Base-by-base conservation (phyloP, 768 basidiomycete species). In the Psilocybe cubensis region DNA sequence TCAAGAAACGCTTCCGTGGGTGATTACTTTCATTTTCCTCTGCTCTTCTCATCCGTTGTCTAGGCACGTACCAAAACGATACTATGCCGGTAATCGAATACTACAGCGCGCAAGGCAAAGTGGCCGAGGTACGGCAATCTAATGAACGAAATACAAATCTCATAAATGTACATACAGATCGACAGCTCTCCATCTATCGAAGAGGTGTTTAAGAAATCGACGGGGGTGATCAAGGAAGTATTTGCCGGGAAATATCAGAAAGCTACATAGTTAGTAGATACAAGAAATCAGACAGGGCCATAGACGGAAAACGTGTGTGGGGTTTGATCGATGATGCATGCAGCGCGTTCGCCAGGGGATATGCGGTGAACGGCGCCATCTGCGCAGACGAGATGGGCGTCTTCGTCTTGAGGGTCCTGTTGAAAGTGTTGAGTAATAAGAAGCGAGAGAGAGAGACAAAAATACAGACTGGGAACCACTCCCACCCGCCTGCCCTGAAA, bases 1-100 rank as follows among this genome's bases (percentile, higher is more conserved):
- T 99, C 74, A 89, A 84, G 76, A 99, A 98, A 75, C 91, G 97
- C n/a, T 98, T 98, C 79, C 78, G 95, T 91, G 69, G 18, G 88
- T 80, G 27, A 23, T 21, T 44, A 24, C 41, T 38, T 9, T 24
- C 27, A 27, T 10, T 29, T 31, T 17, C 33, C 35, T 43, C 27
- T 28, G 48, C 38, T 46, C 49, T 48, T 47, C 28, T 51, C 6
- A 44, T 8, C 33, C 9, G 2, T 7, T 21, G 4, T 52, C 11
- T 54, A 91, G 95, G 77, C 28, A 96, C 94, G 1, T 96, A 98
- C 75, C 80, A 89, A 58, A 84, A 87, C 47, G 88, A 92, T 53
- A 92, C 89, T 5, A 94, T 93, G 90, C 96, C 97, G 6, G 96
- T 99, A 49, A 92, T 99, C 54, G 77, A 94, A 44, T 81, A 95